Percentiles rank a stretch among this genome's conserved stretches.
These are phyloP conservation scores for Hygrophila difformis DNA, from an alignment of 257 asterid genomes.

Conservation along the genomic window DNA sequence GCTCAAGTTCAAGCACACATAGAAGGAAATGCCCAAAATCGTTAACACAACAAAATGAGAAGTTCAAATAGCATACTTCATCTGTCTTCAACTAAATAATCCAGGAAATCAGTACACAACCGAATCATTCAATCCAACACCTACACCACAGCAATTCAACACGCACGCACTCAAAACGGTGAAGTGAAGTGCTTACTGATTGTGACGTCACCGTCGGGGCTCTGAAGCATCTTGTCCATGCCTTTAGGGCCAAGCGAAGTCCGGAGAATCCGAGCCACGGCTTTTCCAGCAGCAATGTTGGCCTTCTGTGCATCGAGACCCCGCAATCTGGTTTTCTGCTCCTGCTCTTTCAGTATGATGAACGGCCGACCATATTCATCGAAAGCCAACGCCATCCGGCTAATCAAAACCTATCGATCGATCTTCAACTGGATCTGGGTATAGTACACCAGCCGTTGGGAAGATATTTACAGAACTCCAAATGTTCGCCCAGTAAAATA, in stretches of 20 bases:
- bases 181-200: constrained; percentile 31
- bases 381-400: constrained; percentile 58
- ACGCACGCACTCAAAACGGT: not conserved
- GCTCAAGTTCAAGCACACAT: not conserved
- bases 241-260: constrained; percentile 78
- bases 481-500: too few species aligned
- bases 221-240: constrained; percentile 78
- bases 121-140: too few species aligned
- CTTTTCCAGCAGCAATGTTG: constrained; percentile 64
- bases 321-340: constrained; percentile 47
- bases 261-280: constrained; percentile 68
- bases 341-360: constrained; percentile 61
- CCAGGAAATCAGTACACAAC: too few species aligned
- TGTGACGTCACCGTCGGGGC: constrained; percentile 79
- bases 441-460: too few species aligned
- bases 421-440: constrained; percentile 19
- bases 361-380: constrained; percentile 71
- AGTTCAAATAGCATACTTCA: not conserved
- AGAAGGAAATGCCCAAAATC: not conserved
- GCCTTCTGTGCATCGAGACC: constrained; percentile 80
- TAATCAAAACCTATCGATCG: not conserved
- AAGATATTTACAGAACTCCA: too few species aligned
- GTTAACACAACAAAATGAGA: not conserved
- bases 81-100: not conserved
- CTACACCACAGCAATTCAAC: too few species aligned